Evolutionary conservation across 2,329 filamentous ascomycete species (phyloP), one percentile per base, ranked within the genome.

Genomic region (Aspergillus phoenicis): DNA sequence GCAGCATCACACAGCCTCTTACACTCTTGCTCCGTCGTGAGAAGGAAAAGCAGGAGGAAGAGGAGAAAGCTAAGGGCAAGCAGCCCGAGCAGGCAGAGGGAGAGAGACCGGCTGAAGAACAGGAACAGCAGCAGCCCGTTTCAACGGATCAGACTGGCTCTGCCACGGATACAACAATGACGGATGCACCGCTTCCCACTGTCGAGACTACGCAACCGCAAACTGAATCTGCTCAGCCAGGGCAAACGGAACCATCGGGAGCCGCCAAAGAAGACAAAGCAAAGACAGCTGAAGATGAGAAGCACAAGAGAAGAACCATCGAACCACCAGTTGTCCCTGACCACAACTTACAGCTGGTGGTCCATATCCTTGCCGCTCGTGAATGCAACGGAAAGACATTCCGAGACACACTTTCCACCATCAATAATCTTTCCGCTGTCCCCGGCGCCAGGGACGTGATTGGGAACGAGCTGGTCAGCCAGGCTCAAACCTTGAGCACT

Each of bases 301-400:
- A 84, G 70, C 74, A 78, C 51, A 88, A 85, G 78, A 88, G 84
- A 73, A 86, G 76, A 75, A 87, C 78, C 65, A 80, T 97, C 56
- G 87, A 90, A 54, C 91, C 93, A 30, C 95, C 95, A 0, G 84
- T 93, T 48, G 89, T 99, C 58, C 93, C 95, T 5, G 87, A 94
- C 30, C 86, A 93, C 72, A 97, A 98, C 73, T 85, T 99, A 59
- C 91, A 91, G 61, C 83, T 98, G 60, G 93, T 99, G n/a, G 91
- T 98, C 68, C 95, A 95, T 74, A 97, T 99, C 60, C 91, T 99
- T 66, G 92, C 96, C 47, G 94, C 94, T 64, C 90, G 93, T 52
- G 95, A 99, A 77, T 99, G 95, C 79, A 97, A 92, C 72, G 93
- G 91, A 64, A 97, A 97, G 82, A 98, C 95, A 0, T 99, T 99